Percentiles rank a stretch among this genome's conserved stretches.
These are phyloP conservation scores for Aspergillus sp. DNA, from an alignment of 2,329 filamentous ascomycete genomes.

Conservation along the genomic window DNA sequence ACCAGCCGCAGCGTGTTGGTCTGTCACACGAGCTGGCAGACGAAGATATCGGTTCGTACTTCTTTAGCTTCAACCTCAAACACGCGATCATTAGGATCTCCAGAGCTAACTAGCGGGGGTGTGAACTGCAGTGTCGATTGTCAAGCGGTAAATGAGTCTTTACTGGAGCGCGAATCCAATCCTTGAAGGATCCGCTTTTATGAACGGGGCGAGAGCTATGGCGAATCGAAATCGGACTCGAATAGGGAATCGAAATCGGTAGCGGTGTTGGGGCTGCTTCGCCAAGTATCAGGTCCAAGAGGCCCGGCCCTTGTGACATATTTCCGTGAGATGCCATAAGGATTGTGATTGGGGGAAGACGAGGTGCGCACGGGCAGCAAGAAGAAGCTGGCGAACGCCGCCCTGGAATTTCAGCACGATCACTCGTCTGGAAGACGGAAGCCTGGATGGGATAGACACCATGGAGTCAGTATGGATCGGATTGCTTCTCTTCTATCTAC, in stretches of 20 bases:
- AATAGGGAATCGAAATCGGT: conserved; percentile 15
- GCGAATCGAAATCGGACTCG: conserved; percentile 31
- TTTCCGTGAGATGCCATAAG: conserved; percentile 30
- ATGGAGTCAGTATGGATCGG: conserved; percentile 15
- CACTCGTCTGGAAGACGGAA: conserved; percentile 17
- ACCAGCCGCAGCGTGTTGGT: conserved; percentile 95
- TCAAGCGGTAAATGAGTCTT: conserved; percentile 61
- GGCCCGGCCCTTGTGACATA: conserved; percentile 31
- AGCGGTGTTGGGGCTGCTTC: conserved; percentile 21
- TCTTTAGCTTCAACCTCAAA: background rate
- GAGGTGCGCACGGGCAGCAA: conserved; percentile 26
- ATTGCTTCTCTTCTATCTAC: background rate
- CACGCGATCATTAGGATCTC: conserved; percentile 8
- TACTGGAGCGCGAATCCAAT: conserved; percentile 12
- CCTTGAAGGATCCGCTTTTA: conserved; percentile 23
- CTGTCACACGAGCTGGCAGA: conserved; percentile 88
- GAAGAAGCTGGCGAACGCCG: conserved; percentile 19
- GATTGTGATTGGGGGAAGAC: conserved; percentile 23
- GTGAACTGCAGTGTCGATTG: conserved; percentile 58
- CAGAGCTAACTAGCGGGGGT: conserved; percentile 25
- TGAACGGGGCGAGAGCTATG: conserved; percentile 30
- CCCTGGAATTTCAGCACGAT: conserved; percentile 20
- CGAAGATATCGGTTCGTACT: conserved; percentile 85
- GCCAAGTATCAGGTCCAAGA: conserved; percentile 26
- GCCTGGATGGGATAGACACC: conserved; percentile 17